Evolutionary conservation across 2,329 filamentous ascomycete species (phyloP).

Genomic region (Escovopsis sp.): DNA sequence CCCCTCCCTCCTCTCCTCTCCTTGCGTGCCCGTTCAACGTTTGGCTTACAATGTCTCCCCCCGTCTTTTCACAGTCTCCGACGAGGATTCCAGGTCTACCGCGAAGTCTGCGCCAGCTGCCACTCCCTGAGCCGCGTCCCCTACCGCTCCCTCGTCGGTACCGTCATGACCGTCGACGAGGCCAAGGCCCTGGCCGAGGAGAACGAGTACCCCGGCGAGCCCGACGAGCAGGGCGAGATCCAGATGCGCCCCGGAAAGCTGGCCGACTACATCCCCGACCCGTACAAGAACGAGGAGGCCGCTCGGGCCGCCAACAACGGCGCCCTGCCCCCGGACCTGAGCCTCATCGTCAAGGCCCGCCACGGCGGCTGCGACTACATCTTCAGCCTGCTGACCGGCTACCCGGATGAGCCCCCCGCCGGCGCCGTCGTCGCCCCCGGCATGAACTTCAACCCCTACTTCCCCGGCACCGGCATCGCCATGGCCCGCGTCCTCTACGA

Average conservation of each 20-base stretch:
- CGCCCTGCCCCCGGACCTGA: constrained; percentile 93
- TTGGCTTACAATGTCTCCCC: neutral
- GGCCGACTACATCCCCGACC: constrained; percentile 85
- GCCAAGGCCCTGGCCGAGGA: constrained; percentile 95
- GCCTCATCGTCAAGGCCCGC: constrained; percentile 91
- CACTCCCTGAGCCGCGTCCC: constrained; percentile 92
- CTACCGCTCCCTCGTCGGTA: constrained; percentile 83
- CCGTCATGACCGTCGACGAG: constrained; percentile 90
- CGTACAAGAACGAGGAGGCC: constrained; percentile 99
- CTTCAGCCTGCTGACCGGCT: constrained; percentile 91
- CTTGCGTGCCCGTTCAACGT: neutral
- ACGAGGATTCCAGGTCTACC: constrained; percentile 98
- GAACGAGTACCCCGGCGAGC: constrained; percentile 96
- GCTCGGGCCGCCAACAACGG: constrained; percentile 96
- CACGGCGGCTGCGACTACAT: constrained; percentile 98
- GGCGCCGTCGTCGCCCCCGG: constrained; percentile 74
- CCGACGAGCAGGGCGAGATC: constrained; percentile 94
- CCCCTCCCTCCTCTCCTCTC: neutral
- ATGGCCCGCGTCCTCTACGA: constrained; percentile 99
- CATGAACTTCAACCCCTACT: constrained; percentile 99
- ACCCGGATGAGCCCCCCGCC: constrained; percentile 89
- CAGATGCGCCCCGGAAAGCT: constrained; percentile 98
- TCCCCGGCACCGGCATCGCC: constrained; percentile 95
- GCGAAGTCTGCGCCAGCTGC: constrained; percentile 94
- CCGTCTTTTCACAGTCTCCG: constrained; percentile 52